These are phyloP conservation scores for Ustilago lituana DNA, from an alignment of 1,284 basidiomycete genomes.

Conservation along the genomic window DNA sequence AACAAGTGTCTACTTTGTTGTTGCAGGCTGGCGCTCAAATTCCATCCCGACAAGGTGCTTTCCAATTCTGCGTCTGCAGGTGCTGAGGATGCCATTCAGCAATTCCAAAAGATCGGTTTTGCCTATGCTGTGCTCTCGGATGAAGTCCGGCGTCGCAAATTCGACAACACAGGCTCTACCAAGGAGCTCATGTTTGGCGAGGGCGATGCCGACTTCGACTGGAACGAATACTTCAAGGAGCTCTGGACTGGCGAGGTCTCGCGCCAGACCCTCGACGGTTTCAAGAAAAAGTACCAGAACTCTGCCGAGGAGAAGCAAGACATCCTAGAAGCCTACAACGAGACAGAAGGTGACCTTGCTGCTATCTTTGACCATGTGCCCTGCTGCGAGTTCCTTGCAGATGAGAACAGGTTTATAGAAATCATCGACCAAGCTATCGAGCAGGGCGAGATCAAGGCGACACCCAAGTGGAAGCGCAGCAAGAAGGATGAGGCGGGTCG, in stretches of 20 bases:
- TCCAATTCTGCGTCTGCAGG: constrained; percentile 21
- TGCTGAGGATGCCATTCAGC: constrained; percentile 43
- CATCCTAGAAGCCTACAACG: constrained; percentile 57
- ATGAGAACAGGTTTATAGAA: constrained; percentile 53
- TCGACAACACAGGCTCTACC: constrained; percentile 64
- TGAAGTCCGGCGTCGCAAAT: constrained; percentile 53
- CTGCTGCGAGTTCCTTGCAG: constrained; percentile 59
- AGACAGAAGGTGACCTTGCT: constrained; percentile 48
- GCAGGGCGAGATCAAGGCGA: constrained; percentile 41
- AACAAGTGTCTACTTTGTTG: background rate
- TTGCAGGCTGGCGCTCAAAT: constrained; percentile 61
- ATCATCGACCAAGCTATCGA: constrained; percentile 55
- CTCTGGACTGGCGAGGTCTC: constrained; percentile 65
- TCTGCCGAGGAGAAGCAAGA: constrained; percentile 63
- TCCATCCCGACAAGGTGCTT: constrained; percentile 65
- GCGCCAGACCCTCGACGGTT: constrained; percentile 57
- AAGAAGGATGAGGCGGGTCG: constrained; percentile 43
- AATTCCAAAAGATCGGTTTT: constrained; percentile 65
- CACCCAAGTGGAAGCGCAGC: constrained; percentile 30
- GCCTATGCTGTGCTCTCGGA: constrained; percentile 65
- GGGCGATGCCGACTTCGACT: constrained; percentile 63
- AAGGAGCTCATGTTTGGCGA: constrained; percentile 59
- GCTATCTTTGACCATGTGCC: constrained; percentile 60
- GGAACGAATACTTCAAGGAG: constrained; percentile 67
- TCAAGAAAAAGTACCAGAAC: constrained; percentile 61